Evolutionary conservation across 495 filamentous ascomycete species (phyloP).

Genomic region (Xylaria acuta): DNA sequence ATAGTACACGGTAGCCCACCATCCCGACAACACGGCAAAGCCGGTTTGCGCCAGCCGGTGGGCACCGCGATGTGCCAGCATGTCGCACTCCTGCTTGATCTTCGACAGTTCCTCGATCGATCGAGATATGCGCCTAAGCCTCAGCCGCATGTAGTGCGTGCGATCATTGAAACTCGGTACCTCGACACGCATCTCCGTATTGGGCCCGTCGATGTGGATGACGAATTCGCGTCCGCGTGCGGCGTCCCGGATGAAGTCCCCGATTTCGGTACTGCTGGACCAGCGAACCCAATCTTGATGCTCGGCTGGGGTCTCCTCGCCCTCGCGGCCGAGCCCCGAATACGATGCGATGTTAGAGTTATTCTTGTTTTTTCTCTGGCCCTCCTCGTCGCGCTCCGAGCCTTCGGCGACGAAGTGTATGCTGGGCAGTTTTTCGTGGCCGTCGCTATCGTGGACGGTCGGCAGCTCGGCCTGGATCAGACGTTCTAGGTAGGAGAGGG

Average conservation of each 20-base stretch:
- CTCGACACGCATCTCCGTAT: slow-evolving; percentile 72
- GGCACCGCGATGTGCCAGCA: slow-evolving; percentile 73
- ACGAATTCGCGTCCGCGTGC: slow-evolving; percentile 83
- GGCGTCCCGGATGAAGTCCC: slow-evolving; percentile 94
- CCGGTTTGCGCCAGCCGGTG: slow-evolving; percentile 82
- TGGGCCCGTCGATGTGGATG: slow-evolving; percentile 77
- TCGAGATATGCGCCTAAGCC: slow-evolving; percentile 72
- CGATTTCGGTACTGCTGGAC: slow-evolving; percentile 87
- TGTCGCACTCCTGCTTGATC: slow-evolving; percentile 83
- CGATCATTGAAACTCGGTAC: slow-evolving; percentile 90
- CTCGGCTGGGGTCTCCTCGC: slow-evolving; percentile 39
- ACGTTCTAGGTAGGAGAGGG: slow-evolving; percentile 88
- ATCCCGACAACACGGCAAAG: slow-evolving; percentile 70
- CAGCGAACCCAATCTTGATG: slow-evolving; percentile 78
- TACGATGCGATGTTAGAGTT: slow-evolving; percentile 61
- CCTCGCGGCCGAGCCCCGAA: slow-evolving; percentile 63
- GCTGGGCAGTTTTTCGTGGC: slow-evolving; percentile 69
- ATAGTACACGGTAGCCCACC: slow-evolving; percentile 82
- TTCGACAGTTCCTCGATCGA: slow-evolving; percentile 69
- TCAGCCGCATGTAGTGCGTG: slow-evolving; percentile 81
- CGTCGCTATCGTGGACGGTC: slow-evolving; percentile 63
- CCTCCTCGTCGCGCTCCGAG: slow-evolving; percentile 63
- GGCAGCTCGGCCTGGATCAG: slow-evolving; percentile 90
- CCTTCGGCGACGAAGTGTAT: slow-evolving; percentile 85
- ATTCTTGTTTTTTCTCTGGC: slow-evolving; percentile 35